Conservation (phyloP, 805 yeast genomes). For the Metschnikowia peoriensis region DNA sequence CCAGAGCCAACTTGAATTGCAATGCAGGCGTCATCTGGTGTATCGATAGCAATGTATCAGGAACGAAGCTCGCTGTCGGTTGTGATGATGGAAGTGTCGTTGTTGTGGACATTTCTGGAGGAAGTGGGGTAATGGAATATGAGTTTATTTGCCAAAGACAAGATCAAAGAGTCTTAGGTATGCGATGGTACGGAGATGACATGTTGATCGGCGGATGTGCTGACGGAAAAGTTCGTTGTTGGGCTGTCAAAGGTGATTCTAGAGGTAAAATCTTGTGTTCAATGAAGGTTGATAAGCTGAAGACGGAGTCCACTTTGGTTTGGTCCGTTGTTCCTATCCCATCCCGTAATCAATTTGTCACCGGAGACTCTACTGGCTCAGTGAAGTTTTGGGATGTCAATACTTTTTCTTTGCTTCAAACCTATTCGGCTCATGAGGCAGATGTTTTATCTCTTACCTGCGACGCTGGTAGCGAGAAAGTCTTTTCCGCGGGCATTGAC, state of each 20-base stretch:
- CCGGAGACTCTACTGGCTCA: slow-evolving; percentile 95
- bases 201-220: slow-evolving; percentile 90
- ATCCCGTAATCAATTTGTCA: slow-evolving; percentile 68
- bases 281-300: slow-evolving; percentile 88
- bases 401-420: slow-evolving; percentile 73
- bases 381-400: slow-evolving; percentile 90
- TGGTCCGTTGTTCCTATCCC: slow-evolving; percentile 80
- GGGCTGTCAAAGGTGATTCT: slow-evolving; percentile 50
- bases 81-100: slow-evolving; percentile 95
- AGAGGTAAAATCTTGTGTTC: slow-evolving; percentile 75
- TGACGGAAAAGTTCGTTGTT: slow-evolving; percentile 85
- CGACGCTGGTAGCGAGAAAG: slow-evolving; percentile 56
- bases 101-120: slow-evolving; percentile 79
- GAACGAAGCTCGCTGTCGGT: slow-evolving; percentile 75
- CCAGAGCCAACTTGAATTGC: slow-evolving; percentile 76
- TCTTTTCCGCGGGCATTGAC: slow-evolving; percentile 92
- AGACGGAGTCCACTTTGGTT: slow-evolving; percentile 81
- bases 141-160: slow-evolving; percentile 76
- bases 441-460: slow-evolving; percentile 76
- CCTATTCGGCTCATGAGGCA: slow-evolving; percentile 83
- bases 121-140: slow-evolving; percentile 78
- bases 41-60: slow-evolving; percentile 59
- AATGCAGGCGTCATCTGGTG: slow-evolving; percentile 96
- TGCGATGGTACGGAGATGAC: slow-evolving; percentile 71
- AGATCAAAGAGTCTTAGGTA: slow-evolving; percentile 72